A percentile compares a stretch with the other conserved stretches of the same genome.
Conservation (phyloP, 768 basidiomycete genomes). For the Boletus coccyginus region DNA sequence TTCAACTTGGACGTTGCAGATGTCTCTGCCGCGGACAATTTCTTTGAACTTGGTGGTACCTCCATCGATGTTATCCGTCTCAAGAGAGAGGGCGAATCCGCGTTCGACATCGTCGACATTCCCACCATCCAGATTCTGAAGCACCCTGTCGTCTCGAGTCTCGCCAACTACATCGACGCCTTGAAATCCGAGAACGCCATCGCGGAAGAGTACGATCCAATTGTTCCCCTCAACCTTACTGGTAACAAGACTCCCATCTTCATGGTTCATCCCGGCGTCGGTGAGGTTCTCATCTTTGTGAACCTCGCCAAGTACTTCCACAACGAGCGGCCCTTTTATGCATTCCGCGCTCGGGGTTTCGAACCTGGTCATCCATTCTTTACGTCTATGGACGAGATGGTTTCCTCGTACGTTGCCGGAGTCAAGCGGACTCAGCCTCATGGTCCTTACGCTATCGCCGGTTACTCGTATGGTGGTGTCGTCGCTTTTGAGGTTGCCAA, state of each 20-base stretch:
- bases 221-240: constrained; percentile 36
- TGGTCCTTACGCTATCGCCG: constrained; percentile 39
- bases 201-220: constrained; percentile 33
- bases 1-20: constrained; percentile 22
- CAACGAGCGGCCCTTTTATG: constrained; percentile 41
- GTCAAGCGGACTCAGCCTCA: constrained; percentile 31
- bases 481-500: constrained; percentile 42
- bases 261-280: constrained; percentile 43
- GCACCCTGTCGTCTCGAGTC: constrained; percentile 29
- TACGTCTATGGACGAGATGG: constrained; percentile 38
- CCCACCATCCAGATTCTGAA: constrained; percentile 38
- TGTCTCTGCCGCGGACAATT: constrained; percentile 30
- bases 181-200: constrained; percentile 12
- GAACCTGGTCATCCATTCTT: constrained; percentile 37
- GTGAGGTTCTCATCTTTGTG: constrained; percentile 40
- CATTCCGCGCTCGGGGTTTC: constrained; percentile 42
- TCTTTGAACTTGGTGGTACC: constrained; percentile 40
- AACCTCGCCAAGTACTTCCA: constrained; percentile 39
- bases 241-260: constrained; percentile 41
- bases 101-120: constrained; percentile 28
- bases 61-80: constrained; percentile 35
- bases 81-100: constrained; percentile 21
- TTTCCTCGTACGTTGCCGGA: constrained; percentile 32
- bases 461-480: constrained; percentile 42
- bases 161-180: constrained; percentile 29